phyloP scores from a whole-genome alignment of 2,329 filamentous ascomycete genomes.

The Akanthomyces uredinophilus region DNA sequence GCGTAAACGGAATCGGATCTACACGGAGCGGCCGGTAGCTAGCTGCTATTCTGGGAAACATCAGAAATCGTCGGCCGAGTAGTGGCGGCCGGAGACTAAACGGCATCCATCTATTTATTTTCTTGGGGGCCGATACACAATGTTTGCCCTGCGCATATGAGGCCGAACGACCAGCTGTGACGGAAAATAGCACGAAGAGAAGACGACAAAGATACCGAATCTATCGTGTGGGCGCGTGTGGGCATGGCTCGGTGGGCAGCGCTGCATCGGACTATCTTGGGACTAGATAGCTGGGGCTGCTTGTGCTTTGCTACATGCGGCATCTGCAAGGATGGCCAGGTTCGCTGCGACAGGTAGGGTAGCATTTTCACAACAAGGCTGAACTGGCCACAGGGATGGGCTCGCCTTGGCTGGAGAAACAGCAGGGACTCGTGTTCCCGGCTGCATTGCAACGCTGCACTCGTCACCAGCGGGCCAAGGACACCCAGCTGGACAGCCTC shows the following conservation, averaged over 20 bases:
- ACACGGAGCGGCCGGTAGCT: neutral
- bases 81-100: neutral
- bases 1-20: neutral
- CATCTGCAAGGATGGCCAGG: neutral
- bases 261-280: neutral
- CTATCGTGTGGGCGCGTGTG: neutral
- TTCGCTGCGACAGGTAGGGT: neutral
- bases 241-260: neutral
- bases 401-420: neutral
- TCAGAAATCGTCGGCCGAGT: neutral
- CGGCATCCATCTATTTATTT: neutral
- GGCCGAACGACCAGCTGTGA: neutral
- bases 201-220: neutral
- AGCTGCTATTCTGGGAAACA: neutral
- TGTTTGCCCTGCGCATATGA: neutral
- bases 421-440: neutral
- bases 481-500: neutral
- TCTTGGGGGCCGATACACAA: neutral
- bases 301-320: neutral
- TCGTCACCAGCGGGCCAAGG: neutral
- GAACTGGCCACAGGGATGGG: neutral
- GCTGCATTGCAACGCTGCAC: neutral
- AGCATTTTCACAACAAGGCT: neutral
- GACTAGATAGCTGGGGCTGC: neutral
- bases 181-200: neutral